Evolutionary conservation across 192 early-diverging fungal species (phyloP), one percentile per base, ranked within the genome.

Genomic region (Powellomyces hirtus): DNA sequence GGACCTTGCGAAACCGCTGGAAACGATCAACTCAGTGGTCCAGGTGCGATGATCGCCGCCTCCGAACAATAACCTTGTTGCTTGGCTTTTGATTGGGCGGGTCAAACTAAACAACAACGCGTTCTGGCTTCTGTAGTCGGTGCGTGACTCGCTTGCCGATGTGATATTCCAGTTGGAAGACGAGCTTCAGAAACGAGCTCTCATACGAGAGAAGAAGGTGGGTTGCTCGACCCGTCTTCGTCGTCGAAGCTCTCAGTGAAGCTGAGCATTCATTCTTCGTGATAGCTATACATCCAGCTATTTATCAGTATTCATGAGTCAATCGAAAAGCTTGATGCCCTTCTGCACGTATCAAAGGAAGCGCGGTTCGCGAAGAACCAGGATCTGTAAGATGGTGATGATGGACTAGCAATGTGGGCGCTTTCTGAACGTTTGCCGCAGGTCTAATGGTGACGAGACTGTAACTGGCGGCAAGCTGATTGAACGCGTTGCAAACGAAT

Each of bases 401-500:
- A 24, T n/a, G n/a, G n/a, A n/a, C n/a, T n/a, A n/a, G n/a, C n/a
- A n/a, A n/a, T n/a, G n/a, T n/a, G n/a, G n/a, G n/a, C n/a, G n/a
- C n/a, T n/a, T n/a, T n/a, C n/a, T n/a, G n/a, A n/a, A n/a, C n/a
- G n/a, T n/a, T n/a, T n/a, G n/a, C n/a, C n/a, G n/a, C n/a, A n/a
- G n/a, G n/a, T n/a, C n/a, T n/a, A n/a, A n/a, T n/a, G n/a, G n/a
- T n/a, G 62, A 49, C 4, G 62, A 31, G 40, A 22, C 40, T 11
- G 14, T 59, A 42, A 62, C 62, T 22, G 78, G 85, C 4, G 85
- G 84, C 26, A 92, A 93, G 51, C 84, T 88, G 24, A 79, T 93
- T 24, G 91, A 93, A 60, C 84, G 91, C 22, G 90, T 93, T 6
- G 91, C 91, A 14, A 87, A 90, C 30, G 91, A 93, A 75, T 93